Conservation (phyloP, 2,329 filamentous ascomycete species). For the Nannizzia gypsea region DNA sequence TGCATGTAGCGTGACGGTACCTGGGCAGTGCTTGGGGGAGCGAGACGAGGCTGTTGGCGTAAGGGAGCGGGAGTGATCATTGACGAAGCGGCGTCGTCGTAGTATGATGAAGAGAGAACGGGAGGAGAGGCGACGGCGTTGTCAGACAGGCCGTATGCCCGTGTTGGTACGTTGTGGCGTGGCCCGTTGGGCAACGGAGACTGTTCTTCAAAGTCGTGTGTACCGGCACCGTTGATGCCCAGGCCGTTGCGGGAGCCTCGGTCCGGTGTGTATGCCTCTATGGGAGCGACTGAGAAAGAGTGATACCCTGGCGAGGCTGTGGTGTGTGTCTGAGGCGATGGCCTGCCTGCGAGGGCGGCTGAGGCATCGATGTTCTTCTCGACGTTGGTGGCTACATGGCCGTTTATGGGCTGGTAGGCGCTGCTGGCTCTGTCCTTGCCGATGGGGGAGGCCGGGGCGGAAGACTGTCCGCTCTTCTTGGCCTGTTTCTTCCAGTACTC, state of each 20-base stretch:
- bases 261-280: slow-evolving; percentile 39
- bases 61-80: slow-evolving; percentile 40
- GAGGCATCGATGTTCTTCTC: slow-evolving; percentile 23
- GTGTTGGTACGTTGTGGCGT: slow-evolving; percentile 20
- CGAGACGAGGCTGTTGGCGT: slow-evolving; percentile 37
- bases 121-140: slow-evolving; percentile 34
- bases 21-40: slow-evolving; percentile 39
- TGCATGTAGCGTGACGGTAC: slow-evolving; percentile 42
- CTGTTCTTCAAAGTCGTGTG: slow-evolving; percentile 32
- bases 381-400: slow-evolving; percentile 17
- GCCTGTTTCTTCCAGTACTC: slow-evolving; percentile 67
- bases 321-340: slow-evolving; percentile 27
- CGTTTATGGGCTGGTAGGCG: slow-evolving; percentile 25
- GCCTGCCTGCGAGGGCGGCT: slow-evolving; percentile 27
- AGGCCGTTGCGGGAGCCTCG: slow-evolving; percentile 30
- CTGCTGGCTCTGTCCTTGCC: slow-evolving; percentile 29
- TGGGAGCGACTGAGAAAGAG: slow-evolving; percentile 31
- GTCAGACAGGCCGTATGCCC: slow-evolving; percentile 31
- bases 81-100: slow-evolving; percentile 35
- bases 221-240: slow-evolving; percentile 21
- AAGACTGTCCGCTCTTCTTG: slow-evolving; percentile 34
- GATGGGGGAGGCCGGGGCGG: slow-evolving; percentile 36
- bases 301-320: slow-evolving; percentile 32
- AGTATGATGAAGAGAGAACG: slow-evolving; percentile 38
- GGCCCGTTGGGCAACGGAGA: slow-evolving; percentile 21